These are phyloP conservation scores for Penstemon newberryi DNA, from an alignment of 257 asterid species.

Conservation along the genomic window DNA sequence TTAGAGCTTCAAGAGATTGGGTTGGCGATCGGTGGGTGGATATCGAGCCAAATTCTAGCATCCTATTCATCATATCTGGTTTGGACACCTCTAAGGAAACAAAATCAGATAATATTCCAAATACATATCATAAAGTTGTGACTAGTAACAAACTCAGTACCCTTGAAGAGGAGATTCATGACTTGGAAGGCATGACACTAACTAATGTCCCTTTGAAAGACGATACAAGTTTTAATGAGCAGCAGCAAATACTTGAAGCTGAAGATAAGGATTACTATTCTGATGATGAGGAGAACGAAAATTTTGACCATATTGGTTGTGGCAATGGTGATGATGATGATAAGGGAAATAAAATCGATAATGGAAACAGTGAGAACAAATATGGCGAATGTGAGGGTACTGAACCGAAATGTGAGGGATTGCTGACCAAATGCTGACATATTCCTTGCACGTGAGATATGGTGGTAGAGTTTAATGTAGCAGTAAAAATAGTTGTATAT, in stretches of 20 bases:
- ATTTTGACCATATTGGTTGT: slow-evolving; percentile 22
- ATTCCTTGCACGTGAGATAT: background rate
- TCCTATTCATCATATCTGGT: slow-evolving; percentile 53
- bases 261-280: slow-evolving; percentile 32
- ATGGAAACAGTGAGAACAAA: slow-evolving; percentile 37
- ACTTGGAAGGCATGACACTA: slow-evolving; percentile 42
- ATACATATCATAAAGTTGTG: slow-evolving; percentile 37
- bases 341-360: slow-evolving; percentile 24
- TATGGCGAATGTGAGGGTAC: slow-evolving; percentile 47
- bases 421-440: slow-evolving; percentile 31
- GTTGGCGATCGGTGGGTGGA: slow-evolving; percentile 79
- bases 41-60: slow-evolving; percentile 59
- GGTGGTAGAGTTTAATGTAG: slow-evolving; percentile 25
- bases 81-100: slow-evolving; percentile 43
- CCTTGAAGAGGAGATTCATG: slow-evolving; percentile 49
- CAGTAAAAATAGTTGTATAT: slow-evolving; percentile 44
- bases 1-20: slow-evolving; percentile 90
- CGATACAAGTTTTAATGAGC: slow-evolving; percentile 41
- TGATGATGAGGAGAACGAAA: slow-evolving; percentile 30
- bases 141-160: slow-evolving; percentile 40
- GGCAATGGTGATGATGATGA: slow-evolving; percentile 24
- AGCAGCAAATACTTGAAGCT: slow-evolving; percentile 38
- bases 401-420: slow-evolving; percentile 47
- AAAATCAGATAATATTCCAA: slow-evolving; percentile 47
- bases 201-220: slow-evolving; percentile 52